These are phyloP conservation scores for Lunularia cruciata DNA, from an alignment of 225 moss, liverwort and hornwort species.

Conservation along the genomic window DNA sequence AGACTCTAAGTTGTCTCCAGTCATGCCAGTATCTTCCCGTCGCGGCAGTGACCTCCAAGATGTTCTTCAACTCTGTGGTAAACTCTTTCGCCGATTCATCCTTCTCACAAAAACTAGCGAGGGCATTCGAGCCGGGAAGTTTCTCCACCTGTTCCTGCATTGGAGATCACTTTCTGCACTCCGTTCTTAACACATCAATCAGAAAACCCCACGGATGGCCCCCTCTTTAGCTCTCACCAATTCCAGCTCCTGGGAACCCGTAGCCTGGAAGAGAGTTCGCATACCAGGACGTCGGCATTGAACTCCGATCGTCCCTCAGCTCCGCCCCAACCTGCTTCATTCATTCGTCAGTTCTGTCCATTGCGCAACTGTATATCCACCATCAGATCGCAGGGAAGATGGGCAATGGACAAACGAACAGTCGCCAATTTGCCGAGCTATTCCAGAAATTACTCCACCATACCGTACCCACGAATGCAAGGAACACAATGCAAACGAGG, in stretches of 20 bases:
- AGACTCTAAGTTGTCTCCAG: conserved; percentile 51
- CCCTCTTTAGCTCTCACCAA: not conserved
- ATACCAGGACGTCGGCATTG: not conserved
- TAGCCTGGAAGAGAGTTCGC: not conserved
- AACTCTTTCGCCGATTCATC: conserved; percentile 61
- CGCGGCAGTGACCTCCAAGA: conserved; percentile 67
- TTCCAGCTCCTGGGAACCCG: not conserved
- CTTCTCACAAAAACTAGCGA: conserved; percentile 45
- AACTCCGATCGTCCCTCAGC: not conserved
- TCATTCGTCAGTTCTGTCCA: no score
- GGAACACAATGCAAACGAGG: no score
- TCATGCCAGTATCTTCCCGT: conserved; percentile 78
- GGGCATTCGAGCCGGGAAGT: conserved; percentile 35
- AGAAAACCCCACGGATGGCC: no score
- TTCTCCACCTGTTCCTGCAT: conserved; percentile 39
- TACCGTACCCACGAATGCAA: no score
- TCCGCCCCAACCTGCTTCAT: not conserved
- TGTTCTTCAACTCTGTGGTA: conserved; percentile 52
- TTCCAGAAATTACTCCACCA: no score
- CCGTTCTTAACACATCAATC: not conserved
- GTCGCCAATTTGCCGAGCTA: no score
- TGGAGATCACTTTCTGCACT: not conserved
- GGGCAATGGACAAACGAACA: no score
- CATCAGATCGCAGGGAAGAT: no score
- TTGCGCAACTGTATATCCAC: no score